Conservation (phyloP, 2,329 filamentous ascomycete species). For the Monosporascus ibericus region DNA sequence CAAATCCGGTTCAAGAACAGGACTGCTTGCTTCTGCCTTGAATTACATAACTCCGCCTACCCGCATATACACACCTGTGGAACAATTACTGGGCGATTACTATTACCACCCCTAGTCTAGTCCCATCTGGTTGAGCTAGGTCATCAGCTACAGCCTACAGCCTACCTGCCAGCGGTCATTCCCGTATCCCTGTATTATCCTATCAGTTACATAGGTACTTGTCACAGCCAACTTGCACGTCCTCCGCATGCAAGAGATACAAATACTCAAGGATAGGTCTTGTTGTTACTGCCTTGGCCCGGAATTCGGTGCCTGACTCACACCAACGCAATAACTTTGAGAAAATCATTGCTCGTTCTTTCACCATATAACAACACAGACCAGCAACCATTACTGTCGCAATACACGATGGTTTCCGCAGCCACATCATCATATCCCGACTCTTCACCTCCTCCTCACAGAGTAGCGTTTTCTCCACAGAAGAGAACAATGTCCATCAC, state of each 20-base stretch:
- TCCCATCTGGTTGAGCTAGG: background rate
- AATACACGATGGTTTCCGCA: conserved; percentile 31
- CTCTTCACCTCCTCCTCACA: conserved; percentile 20
- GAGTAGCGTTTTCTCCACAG: conserved; percentile 37
- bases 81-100: background rate
- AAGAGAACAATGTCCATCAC: conserved; percentile 95
- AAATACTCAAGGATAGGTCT: conserved; percentile 25
- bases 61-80: background rate
- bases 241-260: conserved; percentile 19
- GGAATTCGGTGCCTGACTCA: conserved; percentile 31
- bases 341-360: conserved; percentile 18
- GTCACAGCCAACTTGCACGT: background rate
- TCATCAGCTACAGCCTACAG: background rate
- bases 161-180: background rate
- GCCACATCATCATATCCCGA: conserved; percentile 18
- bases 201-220: background rate
- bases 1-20: background rate
- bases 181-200: no score
- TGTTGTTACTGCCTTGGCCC: conserved; percentile 24
- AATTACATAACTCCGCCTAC: background rate
- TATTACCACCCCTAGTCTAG: background rate
- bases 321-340: conserved; percentile 17
- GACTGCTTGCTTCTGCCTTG: background rate
- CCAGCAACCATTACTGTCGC: conserved; percentile 8
- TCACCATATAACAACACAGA: conserved; percentile 24